Conservation (phyloP, 805 yeast species). For the Wickerhamomyces bovis region DNA sequence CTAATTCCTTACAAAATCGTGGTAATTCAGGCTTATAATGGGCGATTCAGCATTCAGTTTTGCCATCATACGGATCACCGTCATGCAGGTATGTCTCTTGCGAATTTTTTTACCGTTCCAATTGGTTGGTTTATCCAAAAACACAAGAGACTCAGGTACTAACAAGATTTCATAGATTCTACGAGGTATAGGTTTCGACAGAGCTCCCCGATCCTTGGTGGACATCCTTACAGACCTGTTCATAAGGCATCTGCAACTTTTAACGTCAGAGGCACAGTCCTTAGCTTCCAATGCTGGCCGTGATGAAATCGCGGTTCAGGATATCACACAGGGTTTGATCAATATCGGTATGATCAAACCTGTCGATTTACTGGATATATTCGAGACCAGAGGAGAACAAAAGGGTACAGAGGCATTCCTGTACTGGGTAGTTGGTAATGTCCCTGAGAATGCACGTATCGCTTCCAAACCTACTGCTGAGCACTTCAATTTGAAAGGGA, state of each 20-base stretch:
- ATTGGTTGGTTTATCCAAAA: neutral
- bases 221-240: conserved; percentile 76
- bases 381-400: conserved; percentile 40
- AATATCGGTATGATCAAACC: conserved; percentile 61
- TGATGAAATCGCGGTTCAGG: conserved; percentile 50
- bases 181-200: conserved; percentile 79
- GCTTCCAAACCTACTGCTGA: conserved; percentile 30
- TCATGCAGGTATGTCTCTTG: conserved; percentile 35
- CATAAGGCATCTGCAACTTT: conserved; percentile 51
- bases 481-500: conserved; percentile 11
- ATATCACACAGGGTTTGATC: conserved; percentile 64
- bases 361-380: conserved; percentile 45
- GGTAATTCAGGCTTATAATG: conserved; percentile 4
- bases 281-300: conserved; percentile 44
- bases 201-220: conserved; percentile 62
- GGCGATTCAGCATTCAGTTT: conserved; percentile 37
- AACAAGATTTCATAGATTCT: conserved; percentile 36
- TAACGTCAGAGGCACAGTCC: conserved; percentile 44
- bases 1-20: neutral
- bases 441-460: conserved; percentile 37
- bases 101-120: neutral
- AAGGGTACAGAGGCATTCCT: conserved; percentile 46
- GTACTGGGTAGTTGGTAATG: conserved; percentile 48
- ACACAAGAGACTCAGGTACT: neutral
- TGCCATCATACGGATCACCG: conserved; percentile 41